Conservation (phyloP, 1,284 basidiomycete species). For the Leucoagaricus sp. region DNA sequence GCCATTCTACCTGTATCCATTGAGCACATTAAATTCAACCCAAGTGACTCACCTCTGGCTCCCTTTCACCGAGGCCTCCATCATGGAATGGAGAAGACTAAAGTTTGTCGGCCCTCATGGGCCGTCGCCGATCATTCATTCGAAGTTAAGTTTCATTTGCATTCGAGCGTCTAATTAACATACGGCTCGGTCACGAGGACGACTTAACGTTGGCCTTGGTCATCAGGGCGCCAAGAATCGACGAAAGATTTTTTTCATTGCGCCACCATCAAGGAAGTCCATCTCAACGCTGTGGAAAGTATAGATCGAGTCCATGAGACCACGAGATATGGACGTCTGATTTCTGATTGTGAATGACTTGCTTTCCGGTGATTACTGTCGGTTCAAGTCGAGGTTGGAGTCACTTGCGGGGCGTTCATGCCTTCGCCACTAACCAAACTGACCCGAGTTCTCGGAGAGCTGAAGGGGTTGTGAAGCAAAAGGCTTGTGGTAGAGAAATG, state of each 20-base stretch:
- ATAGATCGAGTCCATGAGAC: too few relatives aligned
- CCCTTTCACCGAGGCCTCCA: background rate
- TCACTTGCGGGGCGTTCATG: too few relatives aligned
- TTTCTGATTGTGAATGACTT: too few relatives aligned
- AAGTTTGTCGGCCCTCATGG: background rate
- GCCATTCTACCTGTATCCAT: background rate
- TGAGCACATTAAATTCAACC: background rate
- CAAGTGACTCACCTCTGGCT: background rate
- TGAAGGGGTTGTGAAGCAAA: too few relatives aligned
- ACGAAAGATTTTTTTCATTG: background rate
- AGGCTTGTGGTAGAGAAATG: too few relatives aligned
- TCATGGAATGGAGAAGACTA: background rate
- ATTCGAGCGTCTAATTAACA: background rate
- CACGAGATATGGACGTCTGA: too few relatives aligned
- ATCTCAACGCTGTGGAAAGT: too few relatives aligned
- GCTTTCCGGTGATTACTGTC: too few relatives aligned
- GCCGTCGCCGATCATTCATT: conserved; percentile 7
- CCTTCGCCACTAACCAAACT: too few relatives aligned
- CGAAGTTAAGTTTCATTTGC: background rate
- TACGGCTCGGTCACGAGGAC: background rate
- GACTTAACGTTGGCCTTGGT: background rate
- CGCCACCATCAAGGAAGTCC: conserved; percentile 12
- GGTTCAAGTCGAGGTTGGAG: too few relatives aligned
- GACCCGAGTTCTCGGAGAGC: too few relatives aligned
- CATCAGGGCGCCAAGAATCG: background rate